Evolutionary conservation across 2,329 filamentous ascomycete genomes (phyloP).

Genomic region (Madurella mycetomatis): DNA sequence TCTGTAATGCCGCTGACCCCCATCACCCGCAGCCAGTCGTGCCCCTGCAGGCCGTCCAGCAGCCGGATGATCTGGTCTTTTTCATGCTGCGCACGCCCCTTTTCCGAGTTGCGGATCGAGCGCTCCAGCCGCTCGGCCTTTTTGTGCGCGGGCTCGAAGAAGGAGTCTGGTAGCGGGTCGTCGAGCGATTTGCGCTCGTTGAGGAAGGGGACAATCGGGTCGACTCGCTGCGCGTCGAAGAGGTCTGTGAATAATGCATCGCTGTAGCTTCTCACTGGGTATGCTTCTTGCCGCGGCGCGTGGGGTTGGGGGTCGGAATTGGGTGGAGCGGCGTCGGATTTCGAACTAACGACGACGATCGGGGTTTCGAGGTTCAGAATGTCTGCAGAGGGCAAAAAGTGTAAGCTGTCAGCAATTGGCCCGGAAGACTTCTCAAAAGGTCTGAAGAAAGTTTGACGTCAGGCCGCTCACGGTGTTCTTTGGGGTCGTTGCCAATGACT

Average conservation of each 20-base stretch:
- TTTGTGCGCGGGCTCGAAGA: slow-evolving; percentile 52
- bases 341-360: slow-evolving; percentile 54
- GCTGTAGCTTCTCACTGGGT: slow-evolving; percentile 48
- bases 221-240: slow-evolving; percentile 50
- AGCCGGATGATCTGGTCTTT: slow-evolving; percentile 60
- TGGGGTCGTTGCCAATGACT: slow-evolving; percentile 79
- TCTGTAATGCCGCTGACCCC: slow-evolving; percentile 84
- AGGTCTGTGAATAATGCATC: slow-evolving; percentile 55
- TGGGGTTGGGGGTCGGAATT: slow-evolving; percentile 27
- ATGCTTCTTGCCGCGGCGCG: slow-evolving; percentile 20
- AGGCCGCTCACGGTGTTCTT: slow-evolving; percentile 63
- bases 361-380: slow-evolving; percentile 67
- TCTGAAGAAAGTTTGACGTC: neutral
- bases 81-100: slow-evolving; percentile 61
- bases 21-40: slow-evolving; percentile 90
- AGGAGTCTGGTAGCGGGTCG: slow-evolving; percentile 54
- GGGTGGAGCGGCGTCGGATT: slow-evolving; percentile 41
- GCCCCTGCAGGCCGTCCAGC: slow-evolving; percentile 79
- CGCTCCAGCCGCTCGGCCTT: slow-evolving; percentile 58
- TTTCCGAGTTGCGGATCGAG: slow-evolving; percentile 60
- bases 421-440: slow-evolving; percentile 14
- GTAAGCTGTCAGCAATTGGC: slow-evolving; percentile 8
- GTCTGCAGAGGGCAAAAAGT: slow-evolving; percentile 46
- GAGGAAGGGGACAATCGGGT: slow-evolving; percentile 49
- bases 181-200: slow-evolving; percentile 23